These are phyloP conservation scores for Polychytrium aggregatum DNA, from an alignment of 192 early-diverging fungal species.

Conservation along the genomic window DNA sequence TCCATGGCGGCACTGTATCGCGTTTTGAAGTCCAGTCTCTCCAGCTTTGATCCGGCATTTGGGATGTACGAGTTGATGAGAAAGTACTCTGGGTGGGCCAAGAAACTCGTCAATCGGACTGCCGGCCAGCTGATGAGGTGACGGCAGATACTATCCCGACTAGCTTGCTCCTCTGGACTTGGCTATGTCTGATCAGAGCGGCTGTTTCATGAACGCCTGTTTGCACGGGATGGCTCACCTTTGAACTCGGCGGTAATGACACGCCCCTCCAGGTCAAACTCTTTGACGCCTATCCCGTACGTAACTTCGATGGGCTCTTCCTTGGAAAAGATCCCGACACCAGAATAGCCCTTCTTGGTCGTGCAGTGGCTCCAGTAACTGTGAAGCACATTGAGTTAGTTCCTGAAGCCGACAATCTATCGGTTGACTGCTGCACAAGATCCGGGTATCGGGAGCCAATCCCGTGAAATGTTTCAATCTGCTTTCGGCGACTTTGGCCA, in stretches of 20 bases:
- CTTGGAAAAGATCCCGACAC: conserved; percentile 70
- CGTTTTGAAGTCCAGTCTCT: conserved; percentile 51
- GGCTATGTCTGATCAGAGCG: no score
- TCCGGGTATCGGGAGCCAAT: no score
- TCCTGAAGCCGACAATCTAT: no score
- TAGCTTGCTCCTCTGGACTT: no score
- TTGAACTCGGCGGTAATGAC: conserved; percentile 60
- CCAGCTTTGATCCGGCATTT: conserved; percentile 66
- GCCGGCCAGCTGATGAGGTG: background rate
- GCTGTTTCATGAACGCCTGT: no score
- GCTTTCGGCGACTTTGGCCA: no score
- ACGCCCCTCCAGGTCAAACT: conserved; percentile 54
- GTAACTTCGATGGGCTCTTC: conserved; percentile 49
- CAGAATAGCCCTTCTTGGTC: conserved; percentile 71
- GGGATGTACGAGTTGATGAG: conserved; percentile 50
- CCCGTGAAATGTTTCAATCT: no score
- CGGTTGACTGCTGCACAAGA: no score
- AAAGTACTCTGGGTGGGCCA: background rate
- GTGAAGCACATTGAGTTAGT: no score
- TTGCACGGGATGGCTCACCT: conserved; percentile 1
- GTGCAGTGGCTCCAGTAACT: conserved; percentile 45
- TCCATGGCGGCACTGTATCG: conserved; percentile 56
- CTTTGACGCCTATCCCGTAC: conserved; percentile 44
- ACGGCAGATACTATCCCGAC: background rate
- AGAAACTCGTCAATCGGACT: background rate